Evolutionary conservation across 2,329 filamentous ascomycete species (phyloP).

Genomic region (Pyricularia grisea): DNA sequence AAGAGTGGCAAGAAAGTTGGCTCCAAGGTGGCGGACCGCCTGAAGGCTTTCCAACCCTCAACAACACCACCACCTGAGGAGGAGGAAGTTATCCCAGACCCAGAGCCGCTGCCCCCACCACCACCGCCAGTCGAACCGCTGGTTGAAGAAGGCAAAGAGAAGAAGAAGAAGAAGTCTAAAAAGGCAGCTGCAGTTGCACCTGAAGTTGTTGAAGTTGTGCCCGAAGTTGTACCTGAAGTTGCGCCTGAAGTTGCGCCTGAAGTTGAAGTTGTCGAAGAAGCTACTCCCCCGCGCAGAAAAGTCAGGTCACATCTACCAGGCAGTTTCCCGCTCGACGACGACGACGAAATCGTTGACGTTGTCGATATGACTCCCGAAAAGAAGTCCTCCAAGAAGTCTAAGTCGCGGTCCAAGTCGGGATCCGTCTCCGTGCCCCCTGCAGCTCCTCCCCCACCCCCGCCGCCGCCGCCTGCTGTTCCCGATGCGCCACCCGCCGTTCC

Average conservation of each 20-base stretch:
- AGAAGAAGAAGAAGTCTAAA: conserved; percentile 27
- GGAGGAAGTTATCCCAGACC: conserved; percentile 12
- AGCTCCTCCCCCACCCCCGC: conserved; percentile 27
- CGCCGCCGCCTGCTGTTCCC: conserved; percentile 34
- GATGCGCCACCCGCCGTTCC: conserved; percentile 31
- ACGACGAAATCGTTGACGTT: conserved; percentile 38
- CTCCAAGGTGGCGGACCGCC: conserved; percentile 45
- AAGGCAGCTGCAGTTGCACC: conserved; percentile 19
- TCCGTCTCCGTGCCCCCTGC: conserved; percentile 21
- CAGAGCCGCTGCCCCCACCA: conserved; percentile 23
- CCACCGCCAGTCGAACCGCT: conserved; percentile 23
- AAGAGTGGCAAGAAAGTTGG: conserved; percentile 39
- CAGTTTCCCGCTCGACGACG: conserved; percentile 19
- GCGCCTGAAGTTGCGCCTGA: too few species aligned
- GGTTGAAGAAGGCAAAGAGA: conserved; percentile 28
- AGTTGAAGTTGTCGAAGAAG: conserved; percentile 12
- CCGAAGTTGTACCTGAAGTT: too few species aligned
- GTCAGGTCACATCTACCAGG: conserved; percentile 15
- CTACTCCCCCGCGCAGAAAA: conserved; percentile 9
- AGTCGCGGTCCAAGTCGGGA: conserved; percentile 27
- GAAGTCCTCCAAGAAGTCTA: conserved; percentile 31
- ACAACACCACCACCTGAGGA: conserved; percentile 19
- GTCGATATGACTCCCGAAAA: conserved; percentile 39
- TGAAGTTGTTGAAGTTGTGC: conserved; percentile 10
- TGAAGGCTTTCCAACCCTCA: conserved; percentile 44